Conservation (phyloP, 2,329 filamentous ascomycete species). For the Pseudodiploospora longispora region DNA sequence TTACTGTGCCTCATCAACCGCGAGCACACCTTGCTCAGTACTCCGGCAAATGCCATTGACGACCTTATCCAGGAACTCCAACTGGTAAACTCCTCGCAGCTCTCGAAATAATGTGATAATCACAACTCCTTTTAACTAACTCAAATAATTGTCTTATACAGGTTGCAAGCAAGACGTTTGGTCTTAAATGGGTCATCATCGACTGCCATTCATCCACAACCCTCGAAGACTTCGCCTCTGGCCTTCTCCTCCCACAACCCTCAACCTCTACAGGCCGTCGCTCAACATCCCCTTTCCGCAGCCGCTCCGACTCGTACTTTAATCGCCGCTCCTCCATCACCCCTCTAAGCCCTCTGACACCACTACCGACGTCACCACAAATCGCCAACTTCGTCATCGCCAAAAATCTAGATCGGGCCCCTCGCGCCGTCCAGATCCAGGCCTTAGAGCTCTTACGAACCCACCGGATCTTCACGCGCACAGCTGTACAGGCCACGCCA, state of each 20-base stretch:
- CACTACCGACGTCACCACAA: constrained; percentile 21
- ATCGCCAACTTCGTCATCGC: constrained; percentile 81
- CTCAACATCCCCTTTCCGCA: constrained; percentile 17
- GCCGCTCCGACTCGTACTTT: constrained; percentile 24
- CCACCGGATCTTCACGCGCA: constrained; percentile 68
- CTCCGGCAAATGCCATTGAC: constrained; percentile 52
- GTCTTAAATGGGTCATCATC: constrained; percentile 60
- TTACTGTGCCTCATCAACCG: constrained; percentile 72
- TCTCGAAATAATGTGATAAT: not conserved
- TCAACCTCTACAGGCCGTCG: constrained; percentile 14
- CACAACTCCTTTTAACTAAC: not conserved
- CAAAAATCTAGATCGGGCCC: constrained; percentile 66
- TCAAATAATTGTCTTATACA: constrained; percentile 20
- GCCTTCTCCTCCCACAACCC: constrained; percentile 46
- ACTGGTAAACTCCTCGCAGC: constrained; percentile 39
- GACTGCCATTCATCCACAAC: constrained; percentile 66
- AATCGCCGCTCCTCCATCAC: constrained; percentile 15
- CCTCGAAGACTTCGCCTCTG: constrained; percentile 70
- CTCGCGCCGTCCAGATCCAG: constrained; percentile 75
- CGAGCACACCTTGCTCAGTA: constrained; percentile 85
- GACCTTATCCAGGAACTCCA: constrained; percentile 66
- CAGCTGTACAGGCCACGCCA: constrained; percentile 64
- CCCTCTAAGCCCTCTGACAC: constrained; percentile 21
- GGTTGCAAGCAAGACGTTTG: constrained; percentile 65
- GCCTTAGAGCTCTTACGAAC: constrained; percentile 70